These are phyloP conservation scores for Hanseniaspora occidentalis DNA, from an alignment of 805 yeast genomes.

Conservation along the genomic window DNA sequence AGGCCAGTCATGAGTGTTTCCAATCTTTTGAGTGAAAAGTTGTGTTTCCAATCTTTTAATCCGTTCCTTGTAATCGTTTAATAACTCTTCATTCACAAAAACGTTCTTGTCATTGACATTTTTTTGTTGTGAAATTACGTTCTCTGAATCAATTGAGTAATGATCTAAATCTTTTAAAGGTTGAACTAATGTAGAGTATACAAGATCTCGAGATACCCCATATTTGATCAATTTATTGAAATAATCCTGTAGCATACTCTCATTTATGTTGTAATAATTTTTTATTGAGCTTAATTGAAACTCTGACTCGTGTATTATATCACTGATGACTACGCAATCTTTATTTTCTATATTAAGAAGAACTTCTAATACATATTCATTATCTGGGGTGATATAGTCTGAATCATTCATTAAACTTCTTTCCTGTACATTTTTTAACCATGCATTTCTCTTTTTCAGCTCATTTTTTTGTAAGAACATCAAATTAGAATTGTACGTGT, in stretches of 20 bases:
- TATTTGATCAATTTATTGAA: not conserved
- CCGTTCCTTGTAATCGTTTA: not conserved
- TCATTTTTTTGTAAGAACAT: constrained; percentile 36
- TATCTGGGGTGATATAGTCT: too few species aligned
- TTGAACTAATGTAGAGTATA: not conserved
- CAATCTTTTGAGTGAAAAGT: constrained; percentile 60
- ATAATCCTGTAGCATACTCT: not conserved
- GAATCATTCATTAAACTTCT: too few species aligned
- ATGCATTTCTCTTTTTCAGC: constrained; percentile 37
- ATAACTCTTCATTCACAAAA: not conserved
- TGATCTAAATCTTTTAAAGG: not conserved
- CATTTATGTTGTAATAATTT: not conserved
- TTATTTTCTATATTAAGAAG: constrained; percentile 9
- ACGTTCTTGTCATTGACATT: too few species aligned
- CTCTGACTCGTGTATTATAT: not conserved
- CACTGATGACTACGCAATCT: not conserved
- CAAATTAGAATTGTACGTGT: constrained; percentile 7
- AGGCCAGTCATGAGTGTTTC: constrained; percentile 36
- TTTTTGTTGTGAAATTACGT: too few species aligned
- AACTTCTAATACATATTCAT: not conserved
- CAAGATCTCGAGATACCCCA: not conserved
- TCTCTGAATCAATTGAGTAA: not conserved
- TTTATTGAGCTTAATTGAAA: not conserved
- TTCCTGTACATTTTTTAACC: constrained; percentile 61
- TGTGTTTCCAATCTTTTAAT: constrained; percentile 63